Evolutionary conservation across 768 basidiomycete species (phyloP).

Genomic region (Galerina sulciceps): DNA sequence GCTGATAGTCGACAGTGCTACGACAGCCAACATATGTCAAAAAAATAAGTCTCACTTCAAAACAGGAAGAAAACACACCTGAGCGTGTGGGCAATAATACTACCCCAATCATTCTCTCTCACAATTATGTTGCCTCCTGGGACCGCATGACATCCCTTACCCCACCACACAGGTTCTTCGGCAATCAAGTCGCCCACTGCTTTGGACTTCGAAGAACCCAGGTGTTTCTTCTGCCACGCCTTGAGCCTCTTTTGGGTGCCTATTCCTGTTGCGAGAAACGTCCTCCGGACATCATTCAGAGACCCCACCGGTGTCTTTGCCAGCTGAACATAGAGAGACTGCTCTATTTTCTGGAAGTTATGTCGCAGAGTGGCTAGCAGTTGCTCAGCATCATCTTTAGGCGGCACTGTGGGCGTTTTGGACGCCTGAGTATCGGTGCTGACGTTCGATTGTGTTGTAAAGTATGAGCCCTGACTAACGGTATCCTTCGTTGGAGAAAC

Average conservation of each 20-base stretch:
- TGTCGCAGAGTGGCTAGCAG: constrained; percentile 55
- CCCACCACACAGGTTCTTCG: constrained; percentile 73
- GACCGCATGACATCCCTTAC: constrained; percentile 58
- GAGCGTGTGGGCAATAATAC: constrained; percentile 77
- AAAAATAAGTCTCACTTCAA: neutral
- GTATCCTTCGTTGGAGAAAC: constrained; percentile 9
- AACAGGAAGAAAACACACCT: constrained; percentile 44
- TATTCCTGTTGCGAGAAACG: constrained; percentile 55
- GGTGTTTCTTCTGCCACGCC: constrained; percentile 72
- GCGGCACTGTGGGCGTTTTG: constrained; percentile 18
- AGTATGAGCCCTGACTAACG: constrained; percentile 7
- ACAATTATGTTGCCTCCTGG: constrained; percentile 72
- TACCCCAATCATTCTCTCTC: constrained; percentile 75
- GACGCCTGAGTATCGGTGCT: constrained; percentile 17
- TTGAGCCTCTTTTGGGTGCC: constrained; percentile 57
- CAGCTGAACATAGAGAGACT: constrained; percentile 60
- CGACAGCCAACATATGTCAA: neutral
- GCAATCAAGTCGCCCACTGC: constrained; percentile 31
- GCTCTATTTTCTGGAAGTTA: constrained; percentile 63
- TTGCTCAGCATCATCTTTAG: constrained; percentile 35
- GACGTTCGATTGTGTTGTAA: constrained; percentile 10
- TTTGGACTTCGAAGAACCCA: constrained; percentile 29
- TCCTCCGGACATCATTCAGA: constrained; percentile 67
- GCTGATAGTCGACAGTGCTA: constrained; percentile 65
- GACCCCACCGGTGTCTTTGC: constrained; percentile 43